Conservation (phyloP, 2,329 filamentous ascomycete species). For the Geosmithia morbida region DNA sequence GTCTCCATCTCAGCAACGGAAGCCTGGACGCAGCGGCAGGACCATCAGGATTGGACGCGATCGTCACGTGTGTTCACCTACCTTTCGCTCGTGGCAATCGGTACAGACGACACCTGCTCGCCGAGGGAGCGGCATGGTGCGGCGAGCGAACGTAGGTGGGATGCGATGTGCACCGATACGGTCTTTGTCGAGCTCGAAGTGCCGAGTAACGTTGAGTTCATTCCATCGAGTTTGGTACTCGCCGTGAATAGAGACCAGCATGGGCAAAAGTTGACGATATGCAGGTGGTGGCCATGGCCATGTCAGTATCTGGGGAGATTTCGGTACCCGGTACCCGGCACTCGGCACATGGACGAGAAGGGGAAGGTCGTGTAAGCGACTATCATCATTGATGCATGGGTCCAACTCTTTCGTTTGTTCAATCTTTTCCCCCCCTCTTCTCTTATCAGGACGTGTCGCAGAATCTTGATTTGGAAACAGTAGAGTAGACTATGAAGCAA, state of each 20-base stretch:
- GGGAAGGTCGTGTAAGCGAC: background rate
- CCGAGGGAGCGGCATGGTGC: background rate
- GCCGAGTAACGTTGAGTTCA: no score
- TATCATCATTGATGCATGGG: background rate
- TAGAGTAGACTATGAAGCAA: no score
- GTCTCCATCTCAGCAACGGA: background rate
- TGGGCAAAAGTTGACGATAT: background rate
- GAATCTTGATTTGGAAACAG: no score
- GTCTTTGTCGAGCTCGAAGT: no score
- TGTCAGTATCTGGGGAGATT: background rate
- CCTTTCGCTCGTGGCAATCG: background rate
- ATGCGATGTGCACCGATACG: no score
- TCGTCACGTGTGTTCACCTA: background rate
- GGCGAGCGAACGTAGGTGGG: background rate
- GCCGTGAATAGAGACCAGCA: no score
- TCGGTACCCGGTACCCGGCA: background rate
- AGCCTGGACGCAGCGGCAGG: no score
- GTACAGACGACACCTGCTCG: background rate
- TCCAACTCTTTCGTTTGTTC: background rate
- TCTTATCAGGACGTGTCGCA: no score
- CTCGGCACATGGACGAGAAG: background rate
- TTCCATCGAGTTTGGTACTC: no score
- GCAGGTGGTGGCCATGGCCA: background rate
- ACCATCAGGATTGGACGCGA: background rate
- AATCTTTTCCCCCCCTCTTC: no score